Evolutionary conservation across 805 yeast genomes (phyloP).

Genomic region (Limtongozyma cylindracea): DNA sequence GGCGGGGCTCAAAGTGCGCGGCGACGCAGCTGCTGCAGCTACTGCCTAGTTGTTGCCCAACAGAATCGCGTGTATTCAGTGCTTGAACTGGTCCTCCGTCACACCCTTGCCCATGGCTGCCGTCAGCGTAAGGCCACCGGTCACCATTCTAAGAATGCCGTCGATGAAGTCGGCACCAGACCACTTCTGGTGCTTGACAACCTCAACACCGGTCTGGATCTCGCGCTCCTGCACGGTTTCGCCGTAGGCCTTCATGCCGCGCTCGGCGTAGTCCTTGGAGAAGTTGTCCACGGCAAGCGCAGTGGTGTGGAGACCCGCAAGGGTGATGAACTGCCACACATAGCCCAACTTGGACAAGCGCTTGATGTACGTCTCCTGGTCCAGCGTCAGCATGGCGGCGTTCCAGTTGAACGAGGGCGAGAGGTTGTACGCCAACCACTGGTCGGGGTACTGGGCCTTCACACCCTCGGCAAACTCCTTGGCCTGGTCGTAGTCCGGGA

Average conservation of each 20-base stretch:
- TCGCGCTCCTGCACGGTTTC: conserved; percentile 68
- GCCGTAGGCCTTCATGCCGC: conserved; percentile 94
- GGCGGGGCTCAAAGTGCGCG: too few relatives aligned
- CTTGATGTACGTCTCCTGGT: conserved; percentile 76
- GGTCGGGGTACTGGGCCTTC: conserved; percentile 52
- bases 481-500: conserved; percentile 86
- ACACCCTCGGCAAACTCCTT: conserved; percentile 89
- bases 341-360: conserved; percentile 76
- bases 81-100: conserved; percentile 85
- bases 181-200: conserved; percentile 96
- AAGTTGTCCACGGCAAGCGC: conserved; percentile 80
- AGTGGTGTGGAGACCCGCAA: conserved; percentile 91
- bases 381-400: conserved; percentile 66
- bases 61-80: too few relatives aligned
- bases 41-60: too few relatives aligned
- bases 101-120: conserved; percentile 99
- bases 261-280: conserved; percentile 47
- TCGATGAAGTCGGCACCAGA: conserved; percentile 96
- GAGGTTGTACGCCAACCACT: conserved; percentile 92
- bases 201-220: conserved; percentile 76
- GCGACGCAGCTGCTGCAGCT: too few relatives aligned
- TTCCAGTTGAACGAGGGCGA: conserved; percentile 98
- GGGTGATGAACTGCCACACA: conserved; percentile 93
- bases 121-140: conserved; percentile 87
- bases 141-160: conserved; percentile 64